Conservation (phyloP, 2,329 filamentous ascomycete genomes). For the Neocatenulostroma microsporum region DNA sequence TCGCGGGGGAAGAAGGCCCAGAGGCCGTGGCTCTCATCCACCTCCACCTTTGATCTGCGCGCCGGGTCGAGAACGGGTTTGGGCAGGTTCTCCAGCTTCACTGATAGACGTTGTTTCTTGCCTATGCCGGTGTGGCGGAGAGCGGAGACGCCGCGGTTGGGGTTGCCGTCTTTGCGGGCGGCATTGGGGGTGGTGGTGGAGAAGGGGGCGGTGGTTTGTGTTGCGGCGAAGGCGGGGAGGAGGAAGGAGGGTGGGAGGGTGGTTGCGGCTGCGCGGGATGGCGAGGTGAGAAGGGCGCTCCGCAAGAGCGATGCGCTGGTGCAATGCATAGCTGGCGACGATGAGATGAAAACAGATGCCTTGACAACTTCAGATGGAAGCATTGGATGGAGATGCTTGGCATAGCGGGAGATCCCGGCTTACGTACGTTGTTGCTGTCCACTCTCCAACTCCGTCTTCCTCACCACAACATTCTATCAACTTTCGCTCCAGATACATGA, state of each 20-base stretch:
- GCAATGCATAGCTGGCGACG: slow-evolving; percentile 8
- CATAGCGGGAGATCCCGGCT: too few relatives aligned
- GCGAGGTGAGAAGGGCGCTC: background rate
- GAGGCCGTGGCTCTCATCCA: slow-evolving; percentile 72
- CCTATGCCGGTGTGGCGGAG: slow-evolving; percentile 63
- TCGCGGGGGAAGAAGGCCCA: slow-evolving; percentile 84
- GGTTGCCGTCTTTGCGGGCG: slow-evolving; percentile 62
- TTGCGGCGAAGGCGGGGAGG: slow-evolving; percentile 25
- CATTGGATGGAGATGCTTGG: too few relatives aligned
- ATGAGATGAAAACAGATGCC: too few relatives aligned
- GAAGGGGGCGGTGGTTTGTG: slow-evolving; percentile 20
- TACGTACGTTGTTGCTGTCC: too few relatives aligned
- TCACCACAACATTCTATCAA: too few relatives aligned
- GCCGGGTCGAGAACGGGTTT: slow-evolving; percentile 56
- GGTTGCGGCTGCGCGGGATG: slow-evolving; percentile 4
- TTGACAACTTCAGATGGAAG: too few relatives aligned
- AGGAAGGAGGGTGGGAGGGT: slow-evolving; percentile 29
- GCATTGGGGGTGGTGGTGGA: slow-evolving; percentile 18
- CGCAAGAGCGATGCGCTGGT: slow-evolving; percentile 6
- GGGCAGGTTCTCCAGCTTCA: slow-evolving; percentile 65
- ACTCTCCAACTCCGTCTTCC: too few relatives aligned
- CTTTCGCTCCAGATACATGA: too few relatives aligned
- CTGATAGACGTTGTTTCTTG: slow-evolving; percentile 48
- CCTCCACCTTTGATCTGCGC: slow-evolving; percentile 49
- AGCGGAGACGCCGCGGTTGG: slow-evolving; percentile 70